These are phyloP conservation scores for Gossypium longicalyx DNA, from an alignment of 345 rosid species.

Conservation along the genomic window DNA sequence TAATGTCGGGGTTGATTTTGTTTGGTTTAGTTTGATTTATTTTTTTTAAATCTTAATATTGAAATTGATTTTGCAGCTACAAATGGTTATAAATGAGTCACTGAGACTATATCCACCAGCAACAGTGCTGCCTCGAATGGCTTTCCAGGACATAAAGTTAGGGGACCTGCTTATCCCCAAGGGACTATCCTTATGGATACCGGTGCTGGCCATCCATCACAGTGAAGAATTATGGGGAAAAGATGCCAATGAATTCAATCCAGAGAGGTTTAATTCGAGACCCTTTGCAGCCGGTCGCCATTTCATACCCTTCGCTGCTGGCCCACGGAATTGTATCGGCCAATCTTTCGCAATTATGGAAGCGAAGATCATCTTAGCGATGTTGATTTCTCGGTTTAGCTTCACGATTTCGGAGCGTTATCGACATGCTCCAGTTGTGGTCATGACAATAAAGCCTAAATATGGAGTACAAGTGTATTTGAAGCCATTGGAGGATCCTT, in stretches of 20 bases:
- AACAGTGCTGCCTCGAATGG: constrained; percentile 81
- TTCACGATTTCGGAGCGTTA: constrained; percentile 53
- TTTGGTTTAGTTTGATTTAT: neutral
- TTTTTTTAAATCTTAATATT: neutral
- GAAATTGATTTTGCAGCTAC: constrained; percentile 41
- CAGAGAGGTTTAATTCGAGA: constrained; percentile 60
- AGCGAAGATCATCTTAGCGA: constrained; percentile 70
- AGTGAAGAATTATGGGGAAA: constrained; percentile 84
- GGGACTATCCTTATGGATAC: constrained; percentile 93
- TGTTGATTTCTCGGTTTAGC: constrained; percentile 54
- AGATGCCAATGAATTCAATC: constrained; percentile 83
- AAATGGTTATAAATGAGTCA: constrained; percentile 86
- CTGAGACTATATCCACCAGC: constrained; percentile 93
- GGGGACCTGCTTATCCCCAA: constrained; percentile 80
- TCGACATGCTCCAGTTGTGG: constrained; percentile 70
- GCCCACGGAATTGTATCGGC: constrained; percentile 74
- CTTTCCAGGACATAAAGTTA: constrained; percentile 73
- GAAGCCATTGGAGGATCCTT: constrained; percentile 37
- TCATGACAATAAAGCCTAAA: constrained; percentile 72
- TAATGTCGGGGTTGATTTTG: neutral
- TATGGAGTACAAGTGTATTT: constrained; percentile 64
- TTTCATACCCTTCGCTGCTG: constrained; percentile 77
- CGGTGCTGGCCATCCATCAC: constrained; percentile 88
- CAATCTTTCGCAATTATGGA: constrained; percentile 83
- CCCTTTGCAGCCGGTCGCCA: constrained; percentile 48